These are phyloP conservation scores for Begonia fuchsioides DNA, from an alignment of 306 rosid genomes.

Conservation along the genomic window DNA sequence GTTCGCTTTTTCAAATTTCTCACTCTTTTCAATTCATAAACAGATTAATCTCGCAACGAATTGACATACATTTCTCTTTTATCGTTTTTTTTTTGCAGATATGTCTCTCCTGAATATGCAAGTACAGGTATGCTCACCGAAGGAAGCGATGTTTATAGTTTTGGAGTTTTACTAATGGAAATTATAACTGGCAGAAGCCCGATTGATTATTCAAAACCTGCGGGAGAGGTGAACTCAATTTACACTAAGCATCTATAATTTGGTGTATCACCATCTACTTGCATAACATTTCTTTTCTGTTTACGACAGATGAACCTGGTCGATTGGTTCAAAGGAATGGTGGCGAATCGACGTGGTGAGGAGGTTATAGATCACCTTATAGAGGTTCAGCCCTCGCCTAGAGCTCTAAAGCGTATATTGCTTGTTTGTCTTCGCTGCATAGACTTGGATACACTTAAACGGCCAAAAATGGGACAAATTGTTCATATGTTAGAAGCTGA, in stretches of 20 bases:
- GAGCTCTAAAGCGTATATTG: constrained; percentile 34
- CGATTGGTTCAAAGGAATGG: constrained; percentile 51
- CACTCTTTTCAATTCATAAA: constrained; percentile 17
- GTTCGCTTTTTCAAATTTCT: constrained; percentile 14
- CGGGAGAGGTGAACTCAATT: constrained; percentile 18
- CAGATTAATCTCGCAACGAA: background rate
- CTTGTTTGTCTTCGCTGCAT: constrained; percentile 47
- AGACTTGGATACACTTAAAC: constrained; percentile 28
- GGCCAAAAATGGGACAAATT: constrained; percentile 44
- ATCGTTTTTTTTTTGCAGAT: constrained; percentile 19
- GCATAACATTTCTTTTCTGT: background rate
- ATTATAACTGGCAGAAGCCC: constrained; percentile 40
- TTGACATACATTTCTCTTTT: background rate
- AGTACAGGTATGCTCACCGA: constrained; percentile 15
- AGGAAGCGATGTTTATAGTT: constrained; percentile 39
- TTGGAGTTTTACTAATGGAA: constrained; percentile 59
- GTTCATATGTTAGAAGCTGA: constrained; percentile 38
- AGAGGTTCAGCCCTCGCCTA: constrained; percentile 30
- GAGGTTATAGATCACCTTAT: constrained; percentile 31
- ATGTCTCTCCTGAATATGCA: constrained; percentile 17
- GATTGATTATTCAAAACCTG: constrained; percentile 11
- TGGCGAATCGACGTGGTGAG: constrained; percentile 15
- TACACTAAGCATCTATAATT: background rate
- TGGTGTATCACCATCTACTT: background rate
- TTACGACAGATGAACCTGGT: no score